Conservation (phyloP, 1,139 yeast genomes). For the Fermentozyma sake region DNA sequence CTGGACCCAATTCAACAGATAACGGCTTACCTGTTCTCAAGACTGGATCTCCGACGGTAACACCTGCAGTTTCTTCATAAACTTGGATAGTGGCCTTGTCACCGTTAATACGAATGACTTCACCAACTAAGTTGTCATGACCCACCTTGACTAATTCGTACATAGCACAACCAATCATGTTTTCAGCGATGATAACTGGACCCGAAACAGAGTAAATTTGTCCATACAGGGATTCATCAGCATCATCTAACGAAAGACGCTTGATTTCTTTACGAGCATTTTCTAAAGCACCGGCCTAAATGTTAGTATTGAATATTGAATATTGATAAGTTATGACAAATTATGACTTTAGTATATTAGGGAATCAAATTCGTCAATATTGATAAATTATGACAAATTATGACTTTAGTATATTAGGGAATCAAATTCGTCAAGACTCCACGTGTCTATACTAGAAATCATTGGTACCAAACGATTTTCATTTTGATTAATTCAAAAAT, state of each 20-base stretch:
- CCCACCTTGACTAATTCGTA: slow-evolving; percentile 97
- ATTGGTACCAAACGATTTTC: too few species aligned
- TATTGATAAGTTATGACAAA: background rate
- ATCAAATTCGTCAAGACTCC: too few species aligned
- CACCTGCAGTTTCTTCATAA: slow-evolving; percentile 98
- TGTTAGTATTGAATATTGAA: slow-evolving; percentile 14
- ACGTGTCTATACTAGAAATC: too few species aligned
- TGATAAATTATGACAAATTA: background rate
- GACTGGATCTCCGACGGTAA: slow-evolving; percentile 98
- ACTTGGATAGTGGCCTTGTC: slow-evolving; percentile 98
- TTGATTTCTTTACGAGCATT: slow-evolving; percentile 93
- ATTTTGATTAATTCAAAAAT: too few species aligned
- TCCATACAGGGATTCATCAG: slow-evolving; percentile 76
- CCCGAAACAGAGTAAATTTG: slow-evolving; percentile 92
- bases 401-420: too few species aligned
- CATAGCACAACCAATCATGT: slow-evolving; percentile 99
- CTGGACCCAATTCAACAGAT: slow-evolving; percentile 98
- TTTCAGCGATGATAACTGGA: slow-evolving; percentile 95
- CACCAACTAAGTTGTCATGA: slow-evolving; percentile 94
- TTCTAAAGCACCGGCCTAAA: slow-evolving; percentile 91
- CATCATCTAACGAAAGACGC: slow-evolving; percentile 78
- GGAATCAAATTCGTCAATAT: too few species aligned
- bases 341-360: too few species aligned
- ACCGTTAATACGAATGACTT: slow-evolving; percentile 92
- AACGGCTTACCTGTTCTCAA: slow-evolving; percentile 96